Conservation (phyloP, 345 rosid genomes). For the Syzygium aqueum region DNA sequence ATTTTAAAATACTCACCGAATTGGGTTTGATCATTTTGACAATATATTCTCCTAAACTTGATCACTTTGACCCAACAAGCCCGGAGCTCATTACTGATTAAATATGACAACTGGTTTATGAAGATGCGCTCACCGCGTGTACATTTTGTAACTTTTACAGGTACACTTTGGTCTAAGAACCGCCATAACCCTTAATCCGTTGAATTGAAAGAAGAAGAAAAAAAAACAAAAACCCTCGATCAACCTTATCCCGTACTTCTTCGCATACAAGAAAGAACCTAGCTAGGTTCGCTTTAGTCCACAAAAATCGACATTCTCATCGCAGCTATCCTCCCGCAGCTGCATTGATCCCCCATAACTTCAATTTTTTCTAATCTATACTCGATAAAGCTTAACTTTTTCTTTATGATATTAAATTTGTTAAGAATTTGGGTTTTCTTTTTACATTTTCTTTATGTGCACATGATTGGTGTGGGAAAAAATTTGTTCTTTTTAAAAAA, state of each 20-base stretch:
- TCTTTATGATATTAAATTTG: neutral
- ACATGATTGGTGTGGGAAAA: neutral
- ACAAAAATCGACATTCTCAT: neutral
- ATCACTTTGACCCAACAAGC: neutral
- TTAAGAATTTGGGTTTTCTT: neutral
- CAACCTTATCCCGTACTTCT: neutral
- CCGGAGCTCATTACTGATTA: neutral
- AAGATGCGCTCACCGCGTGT: neutral
- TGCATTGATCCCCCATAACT: neutral
- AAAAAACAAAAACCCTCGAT: neutral
- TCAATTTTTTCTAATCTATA: neutral
- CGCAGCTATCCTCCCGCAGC: neutral
- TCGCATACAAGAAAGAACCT: neutral
- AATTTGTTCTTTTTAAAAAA: no score
- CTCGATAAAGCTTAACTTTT: neutral
- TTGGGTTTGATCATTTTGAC: neutral
- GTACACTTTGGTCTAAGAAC: neutral
- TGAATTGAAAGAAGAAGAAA: neutral
- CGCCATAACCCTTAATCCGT: fast-evolving
- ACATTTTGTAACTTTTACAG: neutral
- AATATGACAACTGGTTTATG: neutral
- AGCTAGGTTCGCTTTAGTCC: neutral
- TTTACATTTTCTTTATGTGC: neutral
- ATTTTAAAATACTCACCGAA: neutral
- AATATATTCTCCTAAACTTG: neutral